These are phyloP conservation scores for Apostasia shenzhenica DNA, from an alignment of 106 monocot species.

Conservation along the genomic window DNA sequence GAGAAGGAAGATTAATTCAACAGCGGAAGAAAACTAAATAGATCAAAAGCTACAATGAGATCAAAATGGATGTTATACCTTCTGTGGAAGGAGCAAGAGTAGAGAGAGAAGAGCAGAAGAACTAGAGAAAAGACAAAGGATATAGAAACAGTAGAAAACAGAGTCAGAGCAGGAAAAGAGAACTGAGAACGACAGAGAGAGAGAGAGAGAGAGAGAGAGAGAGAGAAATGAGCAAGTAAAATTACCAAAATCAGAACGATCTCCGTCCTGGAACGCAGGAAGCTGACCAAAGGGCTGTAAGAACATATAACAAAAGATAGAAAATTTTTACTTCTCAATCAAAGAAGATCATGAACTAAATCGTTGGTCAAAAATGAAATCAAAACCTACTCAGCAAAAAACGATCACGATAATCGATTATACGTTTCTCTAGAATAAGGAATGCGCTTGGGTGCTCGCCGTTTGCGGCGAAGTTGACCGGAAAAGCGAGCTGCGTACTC, in stretches of 20 bases:
- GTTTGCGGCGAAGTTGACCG: conserved; percentile 17
- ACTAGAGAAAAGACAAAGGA: neutral
- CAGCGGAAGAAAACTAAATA: too few species aligned
- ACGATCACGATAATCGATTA: neutral
- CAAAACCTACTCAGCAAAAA: too few species aligned
- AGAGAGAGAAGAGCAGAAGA: neutral
- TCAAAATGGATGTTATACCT: neutral
- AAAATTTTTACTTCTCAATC: too few species aligned
- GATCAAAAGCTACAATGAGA: too few species aligned
- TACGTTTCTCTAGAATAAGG: conserved; percentile 29
- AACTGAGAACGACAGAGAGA: too few species aligned
- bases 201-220: too few species aligned
- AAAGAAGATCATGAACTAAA: too few species aligned
- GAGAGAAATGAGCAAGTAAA: too few species aligned
- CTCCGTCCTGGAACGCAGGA: neutral
- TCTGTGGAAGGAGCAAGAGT: neutral
- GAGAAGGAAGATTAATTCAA: too few species aligned
- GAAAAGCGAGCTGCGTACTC: conserved; percentile 30
- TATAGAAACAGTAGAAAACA: neutral
- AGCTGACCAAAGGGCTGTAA: neutral
- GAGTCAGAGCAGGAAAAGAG: neutral
- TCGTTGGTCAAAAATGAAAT: neutral
- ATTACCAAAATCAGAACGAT: neutral
- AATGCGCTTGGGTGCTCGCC: conserved; percentile 34
- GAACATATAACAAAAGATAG: neutral